Conservation (phyloP, 2,329 filamentous ascomycete genomes). For the Tricladium varicosporioides region DNA sequence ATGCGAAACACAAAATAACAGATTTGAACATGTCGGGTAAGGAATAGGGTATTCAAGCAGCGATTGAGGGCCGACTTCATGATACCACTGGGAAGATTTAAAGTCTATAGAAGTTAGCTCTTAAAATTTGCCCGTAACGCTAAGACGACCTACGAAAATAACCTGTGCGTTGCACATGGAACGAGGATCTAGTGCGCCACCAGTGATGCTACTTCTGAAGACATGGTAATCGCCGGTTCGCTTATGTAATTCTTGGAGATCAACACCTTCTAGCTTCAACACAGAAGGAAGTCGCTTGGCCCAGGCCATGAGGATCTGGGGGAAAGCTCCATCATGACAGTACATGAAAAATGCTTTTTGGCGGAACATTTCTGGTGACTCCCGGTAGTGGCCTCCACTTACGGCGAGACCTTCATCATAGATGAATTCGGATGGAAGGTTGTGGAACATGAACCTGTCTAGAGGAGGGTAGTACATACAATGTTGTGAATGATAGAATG, state of each 20-base stretch:
- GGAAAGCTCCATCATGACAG: slow-evolving; percentile 23
- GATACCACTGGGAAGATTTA: slow-evolving; percentile 16
- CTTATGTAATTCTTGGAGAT: slow-evolving; percentile 11
- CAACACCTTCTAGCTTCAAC: slow-evolving; percentile 3
- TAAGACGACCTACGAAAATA: slow-evolving; percentile 23
- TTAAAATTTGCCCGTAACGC: not conserved
- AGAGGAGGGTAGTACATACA: slow-evolving; percentile 16
- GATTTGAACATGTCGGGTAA: slow-evolving; percentile 1
- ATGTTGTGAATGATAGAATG: slow-evolving; percentile 19
- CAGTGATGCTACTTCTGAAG: slow-evolving; percentile 23
- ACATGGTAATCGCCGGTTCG: slow-evolving; percentile 28
- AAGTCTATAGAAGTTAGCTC: slow-evolving; percentile 13
- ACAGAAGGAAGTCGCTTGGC: slow-evolving; percentile 8
- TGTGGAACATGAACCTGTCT: not conserved
- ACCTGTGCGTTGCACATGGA: slow-evolving; percentile 21
- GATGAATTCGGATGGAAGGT: slow-evolving; percentile 4
- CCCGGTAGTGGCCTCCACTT: not conserved
- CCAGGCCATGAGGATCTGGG: slow-evolving; percentile 22
- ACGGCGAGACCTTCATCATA: slow-evolving; percentile 12
- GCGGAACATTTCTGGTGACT: slow-evolving; percentile 21
- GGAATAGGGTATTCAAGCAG: slow-evolving; percentile 22
- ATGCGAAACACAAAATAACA: slow-evolving; percentile 25
- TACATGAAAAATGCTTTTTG: slow-evolving; percentile 28
- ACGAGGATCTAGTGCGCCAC: not conserved
- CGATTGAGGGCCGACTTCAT: slow-evolving; percentile 19